Evolutionary conservation across 768 basidiomycete genomes (phyloP).

Genomic region (Boletus speciosus): DNA sequence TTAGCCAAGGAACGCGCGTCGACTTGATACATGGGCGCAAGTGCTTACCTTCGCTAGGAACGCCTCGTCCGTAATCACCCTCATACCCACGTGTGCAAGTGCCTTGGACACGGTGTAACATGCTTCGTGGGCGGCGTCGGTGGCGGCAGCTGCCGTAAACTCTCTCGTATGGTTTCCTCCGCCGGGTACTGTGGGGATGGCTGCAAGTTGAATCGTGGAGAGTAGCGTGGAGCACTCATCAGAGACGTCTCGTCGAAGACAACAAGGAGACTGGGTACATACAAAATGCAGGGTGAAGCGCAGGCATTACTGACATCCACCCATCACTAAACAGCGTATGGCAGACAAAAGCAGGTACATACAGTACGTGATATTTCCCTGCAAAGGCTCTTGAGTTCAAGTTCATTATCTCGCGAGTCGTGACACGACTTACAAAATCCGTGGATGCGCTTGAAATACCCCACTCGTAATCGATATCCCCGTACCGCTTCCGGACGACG

Average conservation of each 20-base stretch:
- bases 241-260: neutral
- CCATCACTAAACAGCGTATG: neutral
- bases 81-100: conserved; percentile 65
- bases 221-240: neutral
- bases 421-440: conserved; percentile 61
- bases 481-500: conserved; percentile 58
- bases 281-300: conserved; percentile 69
- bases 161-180: conserved; percentile 78
- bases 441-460: conserved; percentile 73
- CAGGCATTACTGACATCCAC: conserved; percentile 48
- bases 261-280: conserved; percentile 3
- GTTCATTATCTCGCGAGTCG: neutral
- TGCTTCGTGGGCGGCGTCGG: conserved; percentile 58
- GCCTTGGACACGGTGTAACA: conserved; percentile 67
- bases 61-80: conserved; percentile 62
- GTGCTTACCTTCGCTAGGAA: conserved; percentile 55
- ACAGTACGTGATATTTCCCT: conserved; percentile 70
- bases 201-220: conserved; percentile 33
- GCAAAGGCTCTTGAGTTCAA: neutral
- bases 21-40: neutral
- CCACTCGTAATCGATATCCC: conserved; percentile 59
- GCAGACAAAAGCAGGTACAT: neutral
- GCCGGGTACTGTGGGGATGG: conserved; percentile 67
- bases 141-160: conserved; percentile 64
- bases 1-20: neutral